phyloP scores from a whole-genome alignment of 768 basidiomycete genomes.

The Chlorophyllum brunneum region DNA sequence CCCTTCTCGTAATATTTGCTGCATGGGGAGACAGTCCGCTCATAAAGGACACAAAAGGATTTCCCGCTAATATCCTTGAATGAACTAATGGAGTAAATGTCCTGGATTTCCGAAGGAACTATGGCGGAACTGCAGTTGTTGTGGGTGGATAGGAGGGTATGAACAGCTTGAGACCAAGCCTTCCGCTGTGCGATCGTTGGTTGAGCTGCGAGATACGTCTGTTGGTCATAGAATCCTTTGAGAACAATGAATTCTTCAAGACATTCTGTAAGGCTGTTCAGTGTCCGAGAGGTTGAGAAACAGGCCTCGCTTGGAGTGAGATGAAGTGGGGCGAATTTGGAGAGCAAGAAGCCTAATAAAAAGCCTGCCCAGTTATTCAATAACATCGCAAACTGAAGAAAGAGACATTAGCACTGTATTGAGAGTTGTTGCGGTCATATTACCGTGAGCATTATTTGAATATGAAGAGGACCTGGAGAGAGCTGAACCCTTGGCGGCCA shows the following conservation, averaged over 20 bases:
- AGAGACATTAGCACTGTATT: background rate
- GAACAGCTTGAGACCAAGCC: conserved; percentile 25
- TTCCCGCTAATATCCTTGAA: conserved; percentile 22
- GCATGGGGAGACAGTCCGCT: conserved; percentile 16
- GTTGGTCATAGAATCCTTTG: conserved; percentile 22
- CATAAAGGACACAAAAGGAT: conserved; percentile 31
- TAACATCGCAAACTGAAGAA: background rate
- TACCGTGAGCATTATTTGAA: background rate
- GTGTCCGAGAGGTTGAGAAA: background rate
- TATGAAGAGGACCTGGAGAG: background rate
- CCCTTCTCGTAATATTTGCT: conserved; percentile 25
- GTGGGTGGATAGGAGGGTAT: conserved; percentile 25
- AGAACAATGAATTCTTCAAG: conserved; percentile 30
- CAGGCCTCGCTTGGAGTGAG: background rate
- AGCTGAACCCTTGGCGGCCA: background rate
- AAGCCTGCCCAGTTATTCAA: background rate
- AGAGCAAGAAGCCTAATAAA: background rate
- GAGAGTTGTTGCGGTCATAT: background rate
- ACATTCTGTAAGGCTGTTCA: conserved; percentile 17
- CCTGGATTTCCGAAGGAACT: conserved; percentile 24
- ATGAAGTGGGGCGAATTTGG: background rate
- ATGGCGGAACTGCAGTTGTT: conserved; percentile 26
- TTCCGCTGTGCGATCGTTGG: conserved; percentile 23
- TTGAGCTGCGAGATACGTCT: conserved; percentile 29
- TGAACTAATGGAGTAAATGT: conserved; percentile 23